These are phyloP conservation scores for Plasmodium falciparum DNA, from an alignment of 169 alveolate genomes.

Conservation along the genomic window DNA sequence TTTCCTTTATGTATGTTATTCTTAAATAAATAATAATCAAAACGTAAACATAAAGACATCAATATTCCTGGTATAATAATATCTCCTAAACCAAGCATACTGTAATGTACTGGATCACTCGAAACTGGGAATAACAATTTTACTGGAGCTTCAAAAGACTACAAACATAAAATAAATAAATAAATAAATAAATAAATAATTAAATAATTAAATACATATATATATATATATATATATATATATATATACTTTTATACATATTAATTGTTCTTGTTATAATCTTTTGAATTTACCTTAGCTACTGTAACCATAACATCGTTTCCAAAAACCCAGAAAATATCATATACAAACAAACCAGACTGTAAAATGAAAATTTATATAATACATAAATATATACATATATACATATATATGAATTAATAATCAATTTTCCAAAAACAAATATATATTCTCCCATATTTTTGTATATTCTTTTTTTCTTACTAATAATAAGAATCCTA, in stretches of 20 bases:
- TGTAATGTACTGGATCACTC: slow-evolving; percentile 82
- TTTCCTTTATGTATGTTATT: slow-evolving; percentile 73
- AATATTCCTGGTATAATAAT: slow-evolving; percentile 96
- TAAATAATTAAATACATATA: background rate
- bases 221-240: background rate
- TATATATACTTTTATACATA: background rate
- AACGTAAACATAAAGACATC: slow-evolving; percentile 92
- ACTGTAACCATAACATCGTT: slow-evolving; percentile 96
- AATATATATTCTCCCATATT: background rate
- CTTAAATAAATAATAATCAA: slow-evolving; percentile 83
- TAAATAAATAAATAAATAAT: too few relatives aligned
- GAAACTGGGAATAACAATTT: slow-evolving; percentile 92
- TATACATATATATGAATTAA: background rate
- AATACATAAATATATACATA: background rate
- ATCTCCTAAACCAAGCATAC: slow-evolving; percentile 95
- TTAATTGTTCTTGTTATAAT: background rate
- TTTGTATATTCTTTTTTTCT: slow-evolving; percentile 5
- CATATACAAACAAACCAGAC: slow-evolving; percentile 93
- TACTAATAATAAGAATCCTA: slow-evolving; percentile 62
- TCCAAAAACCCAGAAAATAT: slow-evolving; percentile 96
- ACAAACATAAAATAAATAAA: slow-evolving; percentile 3
- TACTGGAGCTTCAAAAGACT: slow-evolving; percentile 93
- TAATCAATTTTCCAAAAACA: background rate
- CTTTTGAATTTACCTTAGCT: slow-evolving; percentile 84
- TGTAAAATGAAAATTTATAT: slow-evolving; percentile 2